Conservation (phyloP, 192 early-diverging fungal genomes). For the Paraglomus brasilianum region DNA sequence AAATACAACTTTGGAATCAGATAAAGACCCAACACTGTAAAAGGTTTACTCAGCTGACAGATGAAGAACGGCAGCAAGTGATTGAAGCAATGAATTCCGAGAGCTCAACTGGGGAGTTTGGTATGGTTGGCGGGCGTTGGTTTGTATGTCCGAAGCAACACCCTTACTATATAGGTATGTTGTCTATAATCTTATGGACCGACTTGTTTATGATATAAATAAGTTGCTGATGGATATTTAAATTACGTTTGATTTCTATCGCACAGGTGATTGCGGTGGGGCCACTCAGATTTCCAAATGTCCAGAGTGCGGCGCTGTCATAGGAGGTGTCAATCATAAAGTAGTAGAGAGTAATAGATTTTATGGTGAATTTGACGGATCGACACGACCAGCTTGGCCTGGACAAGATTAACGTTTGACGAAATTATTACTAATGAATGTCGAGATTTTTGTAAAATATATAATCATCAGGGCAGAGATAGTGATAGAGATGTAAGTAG, state of each 20-base stretch:
- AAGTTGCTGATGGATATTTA: no score
- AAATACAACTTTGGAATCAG: slow-evolving; percentile 34
- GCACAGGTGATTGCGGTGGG: slow-evolving; percentile 40
- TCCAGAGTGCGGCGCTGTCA: slow-evolving; percentile 32
- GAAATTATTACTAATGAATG: background rate
- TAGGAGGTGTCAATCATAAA: slow-evolving; percentile 37
- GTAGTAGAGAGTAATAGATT: slow-evolving; percentile 36
- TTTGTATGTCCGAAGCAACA: slow-evolving; percentile 42
- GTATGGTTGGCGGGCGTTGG: slow-evolving; percentile 42
- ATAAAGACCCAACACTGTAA: slow-evolving; percentile 37
- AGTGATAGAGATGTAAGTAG: no score
- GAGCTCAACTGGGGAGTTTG: slow-evolving; percentile 4
- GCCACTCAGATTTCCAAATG: slow-evolving; percentile 38
- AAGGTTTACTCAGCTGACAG: slow-evolving; percentile 25
- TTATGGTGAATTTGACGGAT: slow-evolving; percentile 45
- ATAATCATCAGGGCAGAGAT: no score
- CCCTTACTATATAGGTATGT: slow-evolving; percentile 44
- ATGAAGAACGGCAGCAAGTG: slow-evolving; percentile 31
- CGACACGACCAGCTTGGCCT: slow-evolving; percentile 36
- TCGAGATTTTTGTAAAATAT: no score
- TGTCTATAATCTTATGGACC: background rate
- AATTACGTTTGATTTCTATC: background rate
- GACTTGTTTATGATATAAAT: background rate
- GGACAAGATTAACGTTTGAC: slow-evolving; percentile 23
- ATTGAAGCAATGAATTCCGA: slow-evolving; percentile 41